Evolutionary conservation across 768 basidiomycete genomes (phyloP).

Genomic region (Suillus occidentalis): DNA sequence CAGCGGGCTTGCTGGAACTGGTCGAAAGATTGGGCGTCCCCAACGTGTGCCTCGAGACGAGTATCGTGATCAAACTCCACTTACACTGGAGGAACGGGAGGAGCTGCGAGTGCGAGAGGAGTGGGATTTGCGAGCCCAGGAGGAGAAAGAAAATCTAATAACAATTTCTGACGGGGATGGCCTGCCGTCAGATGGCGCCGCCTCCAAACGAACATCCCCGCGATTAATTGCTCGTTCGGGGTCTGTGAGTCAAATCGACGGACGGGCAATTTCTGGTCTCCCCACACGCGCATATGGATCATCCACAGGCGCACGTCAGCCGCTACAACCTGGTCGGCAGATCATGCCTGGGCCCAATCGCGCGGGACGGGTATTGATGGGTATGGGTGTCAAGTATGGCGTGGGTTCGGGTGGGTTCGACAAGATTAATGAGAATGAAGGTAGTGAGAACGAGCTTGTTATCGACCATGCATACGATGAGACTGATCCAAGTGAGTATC

Average conservation of each 20-base stretch:
- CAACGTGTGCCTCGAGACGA: constrained; percentile 41
- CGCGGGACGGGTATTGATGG: constrained; percentile 52
- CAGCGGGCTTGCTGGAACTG: constrained; percentile 34
- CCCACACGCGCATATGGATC: constrained; percentile 34
- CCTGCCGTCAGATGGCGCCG: constrained; percentile 24
- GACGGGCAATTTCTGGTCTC: constrained; percentile 32
- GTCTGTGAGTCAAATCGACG: constrained; percentile 35
- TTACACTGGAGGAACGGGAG: constrained; percentile 32
- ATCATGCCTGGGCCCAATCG: constrained; percentile 46
- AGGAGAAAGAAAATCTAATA: constrained; percentile 42
- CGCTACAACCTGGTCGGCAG: constrained; percentile 41
- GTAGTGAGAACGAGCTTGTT: constrained; percentile 40
- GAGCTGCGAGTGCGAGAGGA: constrained; percentile 34
- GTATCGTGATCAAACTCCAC: constrained; percentile 27
- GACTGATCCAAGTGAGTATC: constrained; percentile 39
- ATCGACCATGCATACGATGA: constrained; percentile 35
- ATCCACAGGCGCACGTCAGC: constrained; percentile 31
- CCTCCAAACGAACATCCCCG: constrained; percentile 26
- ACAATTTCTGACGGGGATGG: constrained; percentile 28
- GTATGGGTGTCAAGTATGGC: constrained; percentile 38
- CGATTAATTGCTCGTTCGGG: constrained; percentile 30
- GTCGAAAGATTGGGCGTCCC: constrained; percentile 34
- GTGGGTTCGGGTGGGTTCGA: constrained; percentile 38
- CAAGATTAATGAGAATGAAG: constrained; percentile 48
- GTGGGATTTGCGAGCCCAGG: constrained; percentile 30